Evolutionary conservation across 2,329 filamentous ascomycete species (phyloP).

Genomic region (Volutella citrinella): DNA sequence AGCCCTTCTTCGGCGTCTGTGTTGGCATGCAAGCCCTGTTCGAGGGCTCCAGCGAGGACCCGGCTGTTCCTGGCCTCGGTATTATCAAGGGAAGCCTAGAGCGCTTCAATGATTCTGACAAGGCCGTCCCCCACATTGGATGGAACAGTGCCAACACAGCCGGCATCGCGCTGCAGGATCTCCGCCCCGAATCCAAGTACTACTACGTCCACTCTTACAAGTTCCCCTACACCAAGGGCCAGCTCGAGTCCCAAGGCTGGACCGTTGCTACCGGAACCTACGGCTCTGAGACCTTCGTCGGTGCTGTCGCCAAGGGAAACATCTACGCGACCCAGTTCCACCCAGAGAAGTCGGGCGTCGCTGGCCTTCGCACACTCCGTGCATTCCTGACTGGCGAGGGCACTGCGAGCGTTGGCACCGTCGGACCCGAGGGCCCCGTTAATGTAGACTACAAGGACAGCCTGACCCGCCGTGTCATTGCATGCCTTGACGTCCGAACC

Average conservation of each 20-base stretch:
- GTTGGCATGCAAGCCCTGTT: conserved; percentile 92
- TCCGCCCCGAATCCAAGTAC: conserved; percentile 84
- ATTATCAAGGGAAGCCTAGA: conserved; percentile 68
- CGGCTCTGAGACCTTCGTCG: conserved; percentile 84
- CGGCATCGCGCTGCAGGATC: conserved; percentile 64
- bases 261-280: conserved; percentile 88
- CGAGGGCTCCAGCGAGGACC: conserved; percentile 77
- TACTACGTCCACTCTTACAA: conserved; percentile 99
- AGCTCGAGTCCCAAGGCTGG: conserved; percentile 82
- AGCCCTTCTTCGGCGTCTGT: conserved; percentile 97
- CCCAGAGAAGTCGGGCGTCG: conserved; percentile 92
- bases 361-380: conserved; percentile 78
- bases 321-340: conserved; percentile 94
- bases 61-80: conserved; percentile 68
- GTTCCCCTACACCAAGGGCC: conserved; percentile 68
- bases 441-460: conserved; percentile 50
- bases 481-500: conserved; percentile 90
- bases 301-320: conserved; percentile 82
- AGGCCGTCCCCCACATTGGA: conserved; percentile 97
- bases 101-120: conserved; percentile 72
- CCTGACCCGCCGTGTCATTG: conserved; percentile 89
- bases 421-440: conserved; percentile 14
- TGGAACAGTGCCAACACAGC: conserved; percentile 86
- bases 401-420: conserved; percentile 45
- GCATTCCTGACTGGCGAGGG: conserved; percentile 79